Evolutionary conservation across 129 eudicot genomes (phyloP).

Genomic region (carrot (Daucus carota)): DH1_v3.0 NC_030384.2:36918001-36918500

Average conservation of each 20-base stretch:
- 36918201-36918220: constrained; percentile 44
- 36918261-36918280: no score
- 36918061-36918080: constrained; percentile 35
- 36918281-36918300: background rate
- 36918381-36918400: background rate
- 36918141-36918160: constrained; percentile 28
- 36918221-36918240: constrained; percentile 40
- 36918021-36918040: background rate
- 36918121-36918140: constrained; percentile 53
- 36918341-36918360: background rate
- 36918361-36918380: background rate
- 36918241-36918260: no score
- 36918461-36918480: background rate
- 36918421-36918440: background rate
- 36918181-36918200: constrained; percentile 32
- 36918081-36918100: constrained; percentile 37
- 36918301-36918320: no score
- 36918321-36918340: no score
- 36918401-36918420: background rate
- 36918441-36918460: background rate
- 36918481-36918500: background rate
- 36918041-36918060: constrained; percentile 14
- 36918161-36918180: constrained; percentile 7
- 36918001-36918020: background rate
- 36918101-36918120: constrained; percentile 56